Evolutionary conservation across 163 green algal genomes (phyloP), one percentile per base, ranked within the genome.

Genomic region (Prototheca wickerhamii): DNA sequence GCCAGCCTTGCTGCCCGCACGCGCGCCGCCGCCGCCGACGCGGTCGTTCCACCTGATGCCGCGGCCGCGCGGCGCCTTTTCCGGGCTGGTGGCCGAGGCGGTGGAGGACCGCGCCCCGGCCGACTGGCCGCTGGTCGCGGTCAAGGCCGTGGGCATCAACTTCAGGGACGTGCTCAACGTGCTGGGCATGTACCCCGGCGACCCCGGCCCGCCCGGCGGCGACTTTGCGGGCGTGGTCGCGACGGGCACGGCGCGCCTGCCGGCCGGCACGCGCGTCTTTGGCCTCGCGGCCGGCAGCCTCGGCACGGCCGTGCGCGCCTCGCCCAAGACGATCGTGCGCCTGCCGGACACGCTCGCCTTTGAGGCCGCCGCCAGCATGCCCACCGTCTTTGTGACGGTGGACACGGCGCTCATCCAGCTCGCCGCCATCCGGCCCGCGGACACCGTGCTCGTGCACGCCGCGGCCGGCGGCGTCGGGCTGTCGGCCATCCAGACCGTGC

Each of bases 131-230:
- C 15, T 64, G 15, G 6, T 81, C 33, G 65, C 34, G 15, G 75
- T 84, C 23, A 62, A 68, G 51, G 87, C 88, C 6, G 77, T 95
- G 33, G 88, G 88, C 25, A 63, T 95, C 70, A 95, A 95, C 82
- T 95, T 95, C 60, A 68, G 79, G 60, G 79, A 86, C 53, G 78
- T 86, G 52, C 66, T 86, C 25, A 86, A 86, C 35, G 76, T 87
- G 43, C 60, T 86, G 59, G 82, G 84, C 53, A 86, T 89, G 82
- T 91, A 91, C 72, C 84, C 84, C n/a, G 88, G 89, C 7, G 89
- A 96, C 65, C 83, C 88, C 4, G 89, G 89, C 4, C 44, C 74
- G 35, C 89, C 87, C 0, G 89, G 89, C 43, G 82, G 73, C 57
- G 89, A 96, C 63, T 84, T 66, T 42, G 78, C 89, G 30, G 89